Evolutionary conservation across 2,329 filamentous ascomycete species (phyloP).

Genomic region (Talaromyces sp.): DNA sequence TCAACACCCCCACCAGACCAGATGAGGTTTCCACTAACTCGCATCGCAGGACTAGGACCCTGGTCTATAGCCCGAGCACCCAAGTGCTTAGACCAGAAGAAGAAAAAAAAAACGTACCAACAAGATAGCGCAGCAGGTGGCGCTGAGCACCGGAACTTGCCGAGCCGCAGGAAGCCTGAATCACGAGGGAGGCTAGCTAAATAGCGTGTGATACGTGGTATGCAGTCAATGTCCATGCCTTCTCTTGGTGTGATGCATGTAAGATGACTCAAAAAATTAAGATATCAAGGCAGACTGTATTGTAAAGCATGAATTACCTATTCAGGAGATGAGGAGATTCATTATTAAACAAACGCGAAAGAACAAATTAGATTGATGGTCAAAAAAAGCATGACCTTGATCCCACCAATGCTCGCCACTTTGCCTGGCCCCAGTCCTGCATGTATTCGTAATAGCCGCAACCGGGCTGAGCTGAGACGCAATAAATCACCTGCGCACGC

Average conservation of each 20-base stretch:
- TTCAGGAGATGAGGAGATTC: no score
- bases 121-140: slow-evolving; percentile 1
- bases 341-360: no score
- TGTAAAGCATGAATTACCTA: no score
- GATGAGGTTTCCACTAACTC: slow-evolving; percentile 17
- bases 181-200: background rate
- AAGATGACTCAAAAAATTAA: background rate
- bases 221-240: background rate
- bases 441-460: slow-evolving; percentile 13
- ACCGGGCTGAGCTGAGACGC: slow-evolving; percentile 26
- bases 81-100: slow-evolving; percentile 4
- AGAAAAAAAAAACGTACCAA: background rate
- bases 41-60: slow-evolving; percentile 9
- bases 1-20: background rate
- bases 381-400: background rate
- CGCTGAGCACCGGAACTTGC: slow-evolving; percentile 19
- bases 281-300: no score
- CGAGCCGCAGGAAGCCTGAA: slow-evolving; percentile 15
- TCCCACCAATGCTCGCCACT: background rate
- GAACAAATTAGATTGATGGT: no score
- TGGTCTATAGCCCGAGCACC: slow-evolving; percentile 6
- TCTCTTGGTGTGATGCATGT: background rate
- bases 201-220: background rate
- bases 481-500: slow-evolving; percentile 26
- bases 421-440: slow-evolving; percentile 1